Evolutionary conservation across 352 stramenopile species (phyloP).

Genomic region (Globisporangium canariense): DNA sequence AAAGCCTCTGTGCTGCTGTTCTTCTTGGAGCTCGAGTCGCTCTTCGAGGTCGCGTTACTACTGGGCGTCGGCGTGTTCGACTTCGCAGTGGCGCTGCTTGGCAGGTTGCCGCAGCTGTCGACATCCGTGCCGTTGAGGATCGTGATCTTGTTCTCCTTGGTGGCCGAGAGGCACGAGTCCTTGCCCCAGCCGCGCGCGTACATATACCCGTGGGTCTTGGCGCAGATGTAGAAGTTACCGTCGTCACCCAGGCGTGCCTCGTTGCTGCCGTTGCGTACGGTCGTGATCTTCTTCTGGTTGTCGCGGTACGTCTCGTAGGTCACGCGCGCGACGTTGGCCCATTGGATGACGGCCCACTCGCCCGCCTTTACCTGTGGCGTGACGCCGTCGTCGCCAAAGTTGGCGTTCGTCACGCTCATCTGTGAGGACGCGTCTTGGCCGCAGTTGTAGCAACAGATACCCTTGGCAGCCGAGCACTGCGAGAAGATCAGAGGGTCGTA

Average conservation of each 20-base stretch:
- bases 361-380: slow-evolving; percentile 51
- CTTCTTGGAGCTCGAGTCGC: neutral
- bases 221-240: slow-evolving; percentile 34
- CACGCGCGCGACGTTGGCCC: slow-evolving; percentile 29
- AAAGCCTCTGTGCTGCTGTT: neutral
- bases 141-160: slow-evolving; percentile 15
- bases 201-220: slow-evolving; percentile 26
- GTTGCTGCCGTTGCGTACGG: slow-evolving; percentile 27
- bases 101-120: slow-evolving; percentile 15
- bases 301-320: slow-evolving; percentile 34
- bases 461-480: slow-evolving; percentile 45
- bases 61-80: neutral
- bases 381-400: slow-evolving; percentile 45
- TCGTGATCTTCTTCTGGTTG: slow-evolving; percentile 36
- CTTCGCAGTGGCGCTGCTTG: neutral
- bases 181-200: slow-evolving; percentile 36
- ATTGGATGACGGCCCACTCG: slow-evolving; percentile 32
- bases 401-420: slow-evolving; percentile 27
- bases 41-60: neutral
- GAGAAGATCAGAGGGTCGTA: slow-evolving; percentile 65
- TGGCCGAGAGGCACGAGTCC: slow-evolving; percentile 26
- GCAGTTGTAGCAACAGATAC: slow-evolving; percentile 77
- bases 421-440: slow-evolving; percentile 20
- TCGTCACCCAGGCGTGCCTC: slow-evolving; percentile 24
- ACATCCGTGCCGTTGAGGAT: slow-evolving; percentile 12